Percentiles rank a stretch among this genome's conserved stretches.
These are phyloP conservation scores for Penicilliopsis zonata DNA, from an alignment of 495 filamentous ascomycete genomes.

Conservation along the genomic window DNA sequence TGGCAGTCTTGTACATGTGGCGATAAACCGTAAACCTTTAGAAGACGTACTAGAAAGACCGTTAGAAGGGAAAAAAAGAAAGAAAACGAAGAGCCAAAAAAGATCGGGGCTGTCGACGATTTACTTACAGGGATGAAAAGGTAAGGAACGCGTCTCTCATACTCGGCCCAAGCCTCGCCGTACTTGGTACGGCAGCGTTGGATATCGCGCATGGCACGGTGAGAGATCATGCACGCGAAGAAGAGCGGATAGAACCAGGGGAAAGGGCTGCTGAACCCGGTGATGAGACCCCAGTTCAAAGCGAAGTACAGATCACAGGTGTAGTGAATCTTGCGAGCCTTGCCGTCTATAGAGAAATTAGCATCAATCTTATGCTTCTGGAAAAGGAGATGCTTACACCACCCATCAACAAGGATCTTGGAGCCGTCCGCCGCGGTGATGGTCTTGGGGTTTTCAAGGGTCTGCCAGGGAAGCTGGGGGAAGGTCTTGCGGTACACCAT, in stretches of 20 bases:
- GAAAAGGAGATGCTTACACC: constrained; percentile 46
- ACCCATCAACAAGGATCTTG: constrained; percentile 76
- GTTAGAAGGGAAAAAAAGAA: too few species aligned
- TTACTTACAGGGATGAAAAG: constrained; percentile 88
- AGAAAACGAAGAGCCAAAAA: constrained; percentile 4
- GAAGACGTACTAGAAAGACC: constrained; percentile 26
- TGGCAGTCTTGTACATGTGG: too few species aligned
- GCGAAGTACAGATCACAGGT: constrained; percentile 79
- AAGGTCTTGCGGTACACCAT: constrained; percentile 65
- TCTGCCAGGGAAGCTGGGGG: constrained; percentile 89
- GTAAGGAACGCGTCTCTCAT: constrained; percentile 79
- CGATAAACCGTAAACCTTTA: too few species aligned
- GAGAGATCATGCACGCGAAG: constrained; percentile 82
- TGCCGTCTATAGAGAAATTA: constrained; percentile 38
- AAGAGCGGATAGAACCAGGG: constrained; percentile 97
- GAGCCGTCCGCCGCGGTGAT: constrained; percentile 71
- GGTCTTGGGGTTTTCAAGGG: constrained; percentile 73
- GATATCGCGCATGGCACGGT: constrained; percentile 79
- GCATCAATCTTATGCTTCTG: background rate
- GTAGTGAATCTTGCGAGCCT: constrained; percentile 93
- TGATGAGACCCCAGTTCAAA: constrained; percentile 51
- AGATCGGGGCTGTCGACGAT: background rate
- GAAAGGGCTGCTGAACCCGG: constrained; percentile 67
- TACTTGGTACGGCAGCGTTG: constrained; percentile 77
- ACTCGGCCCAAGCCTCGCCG: constrained; percentile 84